A percentile compares a stretch with the other conserved stretches of the same genome.
These are phyloP conservation scores for Sporothrix luriei DNA, from an alignment of 2,329 filamentous ascomycete genomes.

Conservation along the genomic window DNA sequence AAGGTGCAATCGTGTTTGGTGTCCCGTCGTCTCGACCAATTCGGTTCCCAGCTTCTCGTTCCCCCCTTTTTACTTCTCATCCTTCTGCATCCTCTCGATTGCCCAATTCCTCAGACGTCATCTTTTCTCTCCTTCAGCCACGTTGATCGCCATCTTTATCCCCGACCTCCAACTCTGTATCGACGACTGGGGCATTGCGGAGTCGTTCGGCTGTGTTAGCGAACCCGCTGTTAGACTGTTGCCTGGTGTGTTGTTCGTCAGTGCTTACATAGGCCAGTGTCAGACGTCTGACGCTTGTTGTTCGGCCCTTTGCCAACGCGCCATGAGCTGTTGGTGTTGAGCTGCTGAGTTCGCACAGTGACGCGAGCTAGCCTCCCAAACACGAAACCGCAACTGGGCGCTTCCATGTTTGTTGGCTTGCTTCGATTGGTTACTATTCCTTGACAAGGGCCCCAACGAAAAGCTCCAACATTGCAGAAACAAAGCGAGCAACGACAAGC, in stretches of 20 bases:
- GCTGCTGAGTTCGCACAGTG: slow-evolving; percentile 19
- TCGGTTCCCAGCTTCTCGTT: neutral
- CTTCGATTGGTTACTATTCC: slow-evolving; percentile 15
- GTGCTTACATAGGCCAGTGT: neutral
- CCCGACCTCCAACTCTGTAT: neutral
- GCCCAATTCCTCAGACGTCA: neutral
- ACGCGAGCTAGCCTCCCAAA: slow-evolving; percentile 1
- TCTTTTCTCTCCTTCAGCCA: neutral
- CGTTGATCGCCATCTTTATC: neutral
- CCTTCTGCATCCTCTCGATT: neutral
- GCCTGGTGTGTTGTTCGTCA: neutral
- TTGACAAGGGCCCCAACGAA: neutral
- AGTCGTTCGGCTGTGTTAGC: neutral
- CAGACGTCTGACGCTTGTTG: slow-evolving; percentile 9
- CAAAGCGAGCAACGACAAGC: slow-evolving; percentile 5
- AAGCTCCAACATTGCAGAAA: slow-evolving; percentile 7
- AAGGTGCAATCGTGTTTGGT: neutral
- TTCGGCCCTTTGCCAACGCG: slow-evolving; percentile 16
- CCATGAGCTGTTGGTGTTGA: neutral
- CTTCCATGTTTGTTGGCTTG: slow-evolving; percentile 13
- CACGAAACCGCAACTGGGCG: neutral
- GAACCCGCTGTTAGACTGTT: neutral
- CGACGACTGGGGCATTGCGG: neutral
- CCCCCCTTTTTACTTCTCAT: neutral
- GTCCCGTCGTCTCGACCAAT: neutral